These are phyloP conservation scores for Ceratobasidium sp. DNA, from an alignment of 1,284 basidiomycete species.

Conservation along the genomic window DNA sequence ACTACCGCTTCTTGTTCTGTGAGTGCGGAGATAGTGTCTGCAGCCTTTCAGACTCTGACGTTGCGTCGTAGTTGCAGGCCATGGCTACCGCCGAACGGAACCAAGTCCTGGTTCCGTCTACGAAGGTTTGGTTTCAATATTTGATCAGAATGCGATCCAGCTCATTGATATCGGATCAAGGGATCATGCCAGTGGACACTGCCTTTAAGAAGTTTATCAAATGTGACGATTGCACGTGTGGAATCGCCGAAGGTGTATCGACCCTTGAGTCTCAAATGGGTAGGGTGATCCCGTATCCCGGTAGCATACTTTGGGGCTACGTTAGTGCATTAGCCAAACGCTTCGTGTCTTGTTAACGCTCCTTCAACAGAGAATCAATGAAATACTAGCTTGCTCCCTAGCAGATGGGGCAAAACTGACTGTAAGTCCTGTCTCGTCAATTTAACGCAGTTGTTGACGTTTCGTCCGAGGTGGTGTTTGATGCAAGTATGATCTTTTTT, in stretches of 20 bases:
- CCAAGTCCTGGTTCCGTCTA: neutral
- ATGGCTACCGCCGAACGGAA: slow-evolving; percentile 12
- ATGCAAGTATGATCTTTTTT: neutral
- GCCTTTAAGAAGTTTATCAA: neutral
- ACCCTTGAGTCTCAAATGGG: neutral
- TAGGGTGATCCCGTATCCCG: neutral
- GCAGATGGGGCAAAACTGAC: slow-evolving; percentile 10
- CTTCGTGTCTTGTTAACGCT: too few relatives aligned
- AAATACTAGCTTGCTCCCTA: neutral
- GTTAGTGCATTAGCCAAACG: neutral
- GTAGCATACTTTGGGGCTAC: slow-evolving; percentile 8
- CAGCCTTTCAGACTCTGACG: neutral
- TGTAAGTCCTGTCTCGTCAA: neutral
- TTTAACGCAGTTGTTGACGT: neutral
- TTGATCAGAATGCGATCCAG: neutral
- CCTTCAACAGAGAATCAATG: neutral
- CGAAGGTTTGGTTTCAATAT: neutral
- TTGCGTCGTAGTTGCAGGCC: slow-evolving; percentile 10
- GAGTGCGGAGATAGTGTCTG: neutral
- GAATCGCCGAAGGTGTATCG: neutral
- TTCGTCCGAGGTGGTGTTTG: slow-evolving; percentile 16
- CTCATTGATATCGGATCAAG: neutral
- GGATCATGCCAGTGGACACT: slow-evolving; percentile 22
- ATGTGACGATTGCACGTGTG: slow-evolving; percentile 16
- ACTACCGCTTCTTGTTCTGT: slow-evolving; percentile 22